Base-by-base conservation (phyloP, 257 asterid genomes). In the Plantago major region DNA sequence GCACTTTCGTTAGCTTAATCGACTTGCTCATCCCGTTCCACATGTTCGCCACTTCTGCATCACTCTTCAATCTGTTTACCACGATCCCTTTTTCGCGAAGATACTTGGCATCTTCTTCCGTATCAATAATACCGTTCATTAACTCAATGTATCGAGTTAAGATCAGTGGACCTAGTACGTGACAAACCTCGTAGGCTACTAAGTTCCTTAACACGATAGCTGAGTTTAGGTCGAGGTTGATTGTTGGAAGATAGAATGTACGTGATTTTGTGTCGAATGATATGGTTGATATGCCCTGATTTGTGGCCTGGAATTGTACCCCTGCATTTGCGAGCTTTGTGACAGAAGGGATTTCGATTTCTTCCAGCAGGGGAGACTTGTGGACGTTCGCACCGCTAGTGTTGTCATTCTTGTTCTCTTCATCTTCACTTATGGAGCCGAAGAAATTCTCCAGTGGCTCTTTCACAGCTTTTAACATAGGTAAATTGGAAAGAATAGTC, bases 401-500 rank as follows among this genome's bases (percentile, higher is more conserved):
- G 11, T 6, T 56, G 1, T 62, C 69, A 0, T 64, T 65, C 13
- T 55, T 67, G 1, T 53, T 42, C 13, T 69, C 40, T 33, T 75
- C 52, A 4, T 43, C 65, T 9, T 67, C 53, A 1, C 62, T 51
- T 11, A 54, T 16, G 6, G 57, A 50, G 0, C 42, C 19, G 46
- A 70, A 14, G 50, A 71, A 16, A 59, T 60, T 38, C 11, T 63
- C 79, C 0, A 80, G 13, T 0, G 85, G 94, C 17, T 28, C 63
- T 42, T 73, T 79, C 6, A 81, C 1, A 53, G 68, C 10, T 12
- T 50, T 76, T 2, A 79, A 0, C 1, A 71, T 64, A 0, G 88
- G 86, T 19, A 82, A 38, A 10, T 67, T 81, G 3, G 74, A 42
- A 0, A 85, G 37, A 15, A 73, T 56, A 1, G 70, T 48, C 82